Conservation (phyloP, 176 grass and related monocot species). For the Areca catechu region DNA sequence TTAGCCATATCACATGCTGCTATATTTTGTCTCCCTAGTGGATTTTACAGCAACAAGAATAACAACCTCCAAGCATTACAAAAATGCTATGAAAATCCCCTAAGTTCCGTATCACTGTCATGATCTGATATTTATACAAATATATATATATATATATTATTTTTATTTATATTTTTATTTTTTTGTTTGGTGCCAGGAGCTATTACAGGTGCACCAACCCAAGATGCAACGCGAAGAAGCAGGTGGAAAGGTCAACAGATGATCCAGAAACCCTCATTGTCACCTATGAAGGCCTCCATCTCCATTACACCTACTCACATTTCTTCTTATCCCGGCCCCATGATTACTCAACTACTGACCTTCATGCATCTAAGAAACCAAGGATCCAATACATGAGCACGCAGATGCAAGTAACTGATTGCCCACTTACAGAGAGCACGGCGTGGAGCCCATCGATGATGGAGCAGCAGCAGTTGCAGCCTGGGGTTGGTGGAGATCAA, state of each 20-base stretch:
- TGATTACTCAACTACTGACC: neutral
- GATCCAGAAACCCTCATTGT: slow-evolving; percentile 10
- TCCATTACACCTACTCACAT: slow-evolving; percentile 11
- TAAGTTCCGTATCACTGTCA: no score
- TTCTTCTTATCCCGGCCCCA: slow-evolving; percentile 1
- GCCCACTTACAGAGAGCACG: neutral
- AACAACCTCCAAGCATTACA: no score
- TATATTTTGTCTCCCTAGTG: no score
- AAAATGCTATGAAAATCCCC: no score
- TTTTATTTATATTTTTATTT: no score
- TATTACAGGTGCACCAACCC: slow-evolving; percentile 17
- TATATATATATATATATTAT: no score
- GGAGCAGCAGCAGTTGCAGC: neutral
- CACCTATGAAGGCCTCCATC: slow-evolving; percentile 18
- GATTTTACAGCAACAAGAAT: no score
- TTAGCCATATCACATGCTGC: no score
- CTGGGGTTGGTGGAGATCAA: neutral
- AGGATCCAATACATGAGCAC: neutral
- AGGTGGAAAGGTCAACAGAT: slow-evolving; percentile 12
- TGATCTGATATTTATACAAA: no score
- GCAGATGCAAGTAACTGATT: neutral
- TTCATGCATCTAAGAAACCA: slow-evolving; percentile 8
- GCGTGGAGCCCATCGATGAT: neutral
- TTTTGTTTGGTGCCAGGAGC: neutral
- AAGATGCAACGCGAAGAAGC: slow-evolving; percentile 19